Percentiles rank a stretch among this genome's conserved stretches.
Conservation (phyloP, 208 protist genomes). For the Leishmania braziliensis region DNA sequence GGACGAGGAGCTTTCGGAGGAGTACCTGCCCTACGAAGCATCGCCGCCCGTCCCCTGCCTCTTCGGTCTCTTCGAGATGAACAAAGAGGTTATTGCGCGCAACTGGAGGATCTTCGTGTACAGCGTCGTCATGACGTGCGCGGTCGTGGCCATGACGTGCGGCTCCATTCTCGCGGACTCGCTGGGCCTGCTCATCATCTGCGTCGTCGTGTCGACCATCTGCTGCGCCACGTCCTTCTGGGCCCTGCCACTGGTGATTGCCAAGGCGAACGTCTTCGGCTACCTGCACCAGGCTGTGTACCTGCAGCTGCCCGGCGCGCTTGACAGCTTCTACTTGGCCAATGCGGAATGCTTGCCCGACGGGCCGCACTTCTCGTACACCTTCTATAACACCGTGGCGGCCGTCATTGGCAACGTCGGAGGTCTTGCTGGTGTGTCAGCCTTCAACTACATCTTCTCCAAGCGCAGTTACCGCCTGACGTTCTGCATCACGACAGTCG, state of each 20-base stretch:
- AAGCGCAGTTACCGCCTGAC: conserved; percentile 55
- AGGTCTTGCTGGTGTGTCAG: conserved; percentile 42
- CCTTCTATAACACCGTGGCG: conserved; percentile 64
- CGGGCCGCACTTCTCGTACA: conserved; percentile 63
- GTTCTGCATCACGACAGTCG: conserved; percentile 36
- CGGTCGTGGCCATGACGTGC: conserved; percentile 46
- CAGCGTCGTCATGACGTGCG: conserved; percentile 54
- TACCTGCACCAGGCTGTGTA: conserved; percentile 56
- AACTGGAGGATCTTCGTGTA: conserved; percentile 57
- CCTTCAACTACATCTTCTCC: conserved; percentile 64
- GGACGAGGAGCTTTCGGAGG: conserved; percentile 8
- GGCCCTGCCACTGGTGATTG: conserved; percentile 57
- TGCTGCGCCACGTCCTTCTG: conserved; percentile 52
- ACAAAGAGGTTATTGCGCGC: conserved; percentile 49
- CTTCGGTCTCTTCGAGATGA: conserved; percentile 61
- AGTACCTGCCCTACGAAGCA: conserved; percentile 19
- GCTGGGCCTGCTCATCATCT: conserved; percentile 38
- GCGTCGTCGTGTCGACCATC: conserved; percentile 39
- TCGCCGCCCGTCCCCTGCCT: conserved; percentile 16
- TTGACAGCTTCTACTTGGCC: conserved; percentile 61
- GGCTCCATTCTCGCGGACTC: conserved; percentile 41
- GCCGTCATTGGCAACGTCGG: conserved; percentile 50
- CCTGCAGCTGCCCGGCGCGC: conserved; percentile 47
- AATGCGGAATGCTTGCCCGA: conserved; percentile 32
- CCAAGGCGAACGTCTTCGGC: conserved; percentile 62